Base-by-base conservation (phyloP, 345 rosid species). In the Eucalyptus guilfoylei region DNA sequence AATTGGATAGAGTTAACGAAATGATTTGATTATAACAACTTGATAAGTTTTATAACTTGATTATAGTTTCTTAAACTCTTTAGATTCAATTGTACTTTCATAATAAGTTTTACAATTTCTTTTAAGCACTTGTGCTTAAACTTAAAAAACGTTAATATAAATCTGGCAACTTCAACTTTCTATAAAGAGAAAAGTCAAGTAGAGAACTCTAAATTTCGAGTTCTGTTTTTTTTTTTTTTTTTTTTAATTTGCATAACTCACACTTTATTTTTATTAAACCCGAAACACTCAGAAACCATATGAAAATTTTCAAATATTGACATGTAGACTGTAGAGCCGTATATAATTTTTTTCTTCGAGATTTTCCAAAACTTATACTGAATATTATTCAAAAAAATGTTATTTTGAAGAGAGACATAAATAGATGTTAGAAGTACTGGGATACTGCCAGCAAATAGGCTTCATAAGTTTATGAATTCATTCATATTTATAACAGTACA, bases 21-120 rank as follows among this genome's bases (percentile, higher is more conserved):
- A 69, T 0, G 17, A 6, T 0, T 32, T 69, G 0, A 0, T 69
- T 32, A 6, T 8, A 32, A 32, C 19, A 15, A 67, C 21, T 9
- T 34, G 44, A 34, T 0, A 69, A 69, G 4, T 32, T 69, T 32
- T 34, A 17, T 69, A 17, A 32, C 4, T 17, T 16, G 24, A 34
- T 69, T 69, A 0, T 1, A 32, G n/a, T 60, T 60, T 60, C 0
- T 60, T 12, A 60, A 28, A 60, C 3, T 60, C 12, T 60, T 28
- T 6, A 5, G 1, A 6, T 6, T 69, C 1, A 9, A 69, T 69
- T 32, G 12, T 5, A 34, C 4, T 17, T 9, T 34, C 0, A 1
- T 16, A 17, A 17, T 34, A 17, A 69, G 7, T 69, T 69, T 32
- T 34, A 17, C 12, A 69, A 69, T 17, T 32, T 34, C 0, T 28